A percentile compares a stretch with the other conserved stretches of the same genome.
These are phyloP conservation scores for Pseudocercospora musae DNA, from an alignment of 2,329 filamentous ascomycete species.

Conservation along the genomic window DNA sequence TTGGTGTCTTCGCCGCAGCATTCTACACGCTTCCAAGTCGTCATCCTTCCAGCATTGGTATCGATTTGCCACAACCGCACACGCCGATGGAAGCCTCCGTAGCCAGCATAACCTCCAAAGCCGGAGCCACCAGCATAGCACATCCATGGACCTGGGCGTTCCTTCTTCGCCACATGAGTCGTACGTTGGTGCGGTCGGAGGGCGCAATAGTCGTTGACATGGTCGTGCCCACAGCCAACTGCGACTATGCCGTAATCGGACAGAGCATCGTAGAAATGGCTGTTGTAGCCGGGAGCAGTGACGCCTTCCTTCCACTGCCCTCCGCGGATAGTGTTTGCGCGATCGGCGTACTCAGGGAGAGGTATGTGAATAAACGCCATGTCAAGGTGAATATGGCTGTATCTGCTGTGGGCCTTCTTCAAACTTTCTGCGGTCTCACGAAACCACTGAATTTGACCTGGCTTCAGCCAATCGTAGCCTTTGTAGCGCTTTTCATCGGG, in stretches of 20 bases:
- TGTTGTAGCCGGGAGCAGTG: conserved; percentile 85
- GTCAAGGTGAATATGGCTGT: conserved; percentile 90
- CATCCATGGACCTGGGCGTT: conserved; percentile 70
- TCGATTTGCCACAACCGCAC: conserved; percentile 91
- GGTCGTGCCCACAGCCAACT: conserved; percentile 91
- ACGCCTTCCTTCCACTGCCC: conserved; percentile 79
- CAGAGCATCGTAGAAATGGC: conserved; percentile 86
- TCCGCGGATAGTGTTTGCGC: conserved; percentile 53
- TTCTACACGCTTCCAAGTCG: conserved; percentile 89
- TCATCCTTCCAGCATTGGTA: conserved; percentile 81
- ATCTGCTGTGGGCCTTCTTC: conserved; percentile 66
- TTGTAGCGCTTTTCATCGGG: conserved; percentile 82
- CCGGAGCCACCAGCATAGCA: conserved; percentile 91
- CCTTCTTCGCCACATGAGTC: conserved; percentile 14
- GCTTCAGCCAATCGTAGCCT: conserved; percentile 98
- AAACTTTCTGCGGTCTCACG: conserved; percentile 69
- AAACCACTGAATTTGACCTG: conserved; percentile 94
- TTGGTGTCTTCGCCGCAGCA: conserved; percentile 49
- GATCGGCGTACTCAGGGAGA: conserved; percentile 76
- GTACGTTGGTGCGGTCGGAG: conserved; percentile 44
- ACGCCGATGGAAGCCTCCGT: conserved; percentile 77
- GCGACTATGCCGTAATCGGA: conserved; percentile 81
- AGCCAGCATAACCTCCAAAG: conserved; percentile 93
- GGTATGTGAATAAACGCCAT: conserved; percentile 98
- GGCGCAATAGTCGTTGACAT: conserved; percentile 95